Conservation (phyloP, 805 yeast species). For the Metschnikowia similis region DNA sequence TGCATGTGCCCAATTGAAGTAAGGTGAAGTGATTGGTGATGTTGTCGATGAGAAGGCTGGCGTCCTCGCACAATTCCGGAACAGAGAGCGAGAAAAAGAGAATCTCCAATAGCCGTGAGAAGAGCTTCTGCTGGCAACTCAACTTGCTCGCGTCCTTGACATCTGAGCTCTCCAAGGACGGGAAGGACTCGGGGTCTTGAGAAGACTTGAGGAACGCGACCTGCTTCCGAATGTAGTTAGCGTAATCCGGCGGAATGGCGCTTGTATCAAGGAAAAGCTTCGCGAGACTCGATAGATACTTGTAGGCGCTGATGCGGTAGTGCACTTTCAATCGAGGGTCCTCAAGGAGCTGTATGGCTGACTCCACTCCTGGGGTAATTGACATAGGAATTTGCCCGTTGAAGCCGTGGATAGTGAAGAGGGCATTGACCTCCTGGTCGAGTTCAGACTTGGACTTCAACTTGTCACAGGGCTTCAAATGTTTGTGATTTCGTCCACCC, state of each 20-base stretch:
- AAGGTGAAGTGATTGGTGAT: slow-evolving; percentile 77
- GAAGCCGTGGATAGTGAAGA: slow-evolving; percentile 69
- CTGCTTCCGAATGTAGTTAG: slow-evolving; percentile 45
- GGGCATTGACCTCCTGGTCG: slow-evolving; percentile 68
- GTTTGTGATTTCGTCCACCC: slow-evolving; percentile 92
- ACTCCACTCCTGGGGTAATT: slow-evolving; percentile 74
- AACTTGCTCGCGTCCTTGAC: slow-evolving; percentile 47
- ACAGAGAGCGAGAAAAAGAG: slow-evolving; percentile 74
- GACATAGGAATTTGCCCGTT: slow-evolving; percentile 58
- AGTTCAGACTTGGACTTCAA: slow-evolving; percentile 49
- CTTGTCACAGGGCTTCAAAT: slow-evolving; percentile 70
- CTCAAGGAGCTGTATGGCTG: slow-evolving; percentile 72
- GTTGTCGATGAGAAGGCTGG: slow-evolving; percentile 55
- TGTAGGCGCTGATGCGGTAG: slow-evolving; percentile 74
- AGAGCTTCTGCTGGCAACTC: slow-evolving; percentile 60
- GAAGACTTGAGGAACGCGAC: slow-evolving; percentile 39
- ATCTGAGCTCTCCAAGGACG: slow-evolving; percentile 38
- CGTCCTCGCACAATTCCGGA: slow-evolving; percentile 67
- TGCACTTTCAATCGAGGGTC: slow-evolving; percentile 60
- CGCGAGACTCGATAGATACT: slow-evolving; percentile 61
- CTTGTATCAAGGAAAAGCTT: slow-evolving; percentile 61
- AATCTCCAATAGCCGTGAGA: slow-evolving; percentile 61
- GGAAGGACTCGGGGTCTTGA: slow-evolving; percentile 32
- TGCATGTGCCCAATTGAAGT: slow-evolving; percentile 69
- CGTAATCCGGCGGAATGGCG: slow-evolving; percentile 43